These are phyloP conservation scores for Pyrenophora seminiperda DNA, from an alignment of 2,329 filamentous ascomycete genomes.

Conservation along the genomic window DNA sequence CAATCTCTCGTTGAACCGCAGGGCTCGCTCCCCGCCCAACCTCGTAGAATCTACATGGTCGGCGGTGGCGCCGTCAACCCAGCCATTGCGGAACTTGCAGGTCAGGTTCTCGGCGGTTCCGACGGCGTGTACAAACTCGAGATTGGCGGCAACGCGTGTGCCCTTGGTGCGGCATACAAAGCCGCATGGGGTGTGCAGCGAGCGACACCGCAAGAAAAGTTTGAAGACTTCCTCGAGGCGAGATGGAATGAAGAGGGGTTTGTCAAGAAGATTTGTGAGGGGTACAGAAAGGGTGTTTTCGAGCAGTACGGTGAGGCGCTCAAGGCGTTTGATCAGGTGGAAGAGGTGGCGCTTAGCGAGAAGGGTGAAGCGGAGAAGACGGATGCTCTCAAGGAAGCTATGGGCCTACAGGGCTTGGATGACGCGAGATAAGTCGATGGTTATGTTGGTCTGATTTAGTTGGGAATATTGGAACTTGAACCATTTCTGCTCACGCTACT, in stretches of 20 bases:
- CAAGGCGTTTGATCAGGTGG: conserved; percentile 62
- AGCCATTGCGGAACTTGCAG: conserved; percentile 82
- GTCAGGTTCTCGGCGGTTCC: conserved; percentile 83
- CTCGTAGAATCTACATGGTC: conserved; percentile 88
- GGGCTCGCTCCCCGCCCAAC: conserved; percentile 75
- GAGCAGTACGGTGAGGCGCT: conserved; percentile 78
- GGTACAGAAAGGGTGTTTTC: conserved; percentile 77
- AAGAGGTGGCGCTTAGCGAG: conserved; percentile 13
- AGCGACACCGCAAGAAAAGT: conserved; percentile 65
- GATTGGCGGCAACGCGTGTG: conserved; percentile 93
- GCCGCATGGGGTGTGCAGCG: conserved; percentile 89
- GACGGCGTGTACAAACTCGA: conserved; percentile 94
- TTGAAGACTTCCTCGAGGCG: conserved; percentile 83
- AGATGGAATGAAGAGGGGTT: conserved; percentile 87
- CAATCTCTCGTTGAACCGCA: conserved; percentile 69
- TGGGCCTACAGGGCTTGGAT: conserved; percentile 10
- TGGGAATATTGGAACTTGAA: too few relatives aligned
- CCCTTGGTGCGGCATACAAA: conserved; percentile 92
- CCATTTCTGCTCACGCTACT: too few relatives aligned
- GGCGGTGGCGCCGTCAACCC: conserved; percentile 89
- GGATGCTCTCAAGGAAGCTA: conserved; percentile 4
- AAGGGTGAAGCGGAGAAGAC: conserved; percentile 9
- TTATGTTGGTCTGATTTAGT: too few relatives aligned
- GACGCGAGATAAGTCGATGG: background rate
- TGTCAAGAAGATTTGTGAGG: conserved; percentile 79